These are phyloP conservation scores for Aschersonia sp. DNA, from an alignment of 2,329 filamentous ascomycete genomes.

Conservation along the genomic window DNA sequence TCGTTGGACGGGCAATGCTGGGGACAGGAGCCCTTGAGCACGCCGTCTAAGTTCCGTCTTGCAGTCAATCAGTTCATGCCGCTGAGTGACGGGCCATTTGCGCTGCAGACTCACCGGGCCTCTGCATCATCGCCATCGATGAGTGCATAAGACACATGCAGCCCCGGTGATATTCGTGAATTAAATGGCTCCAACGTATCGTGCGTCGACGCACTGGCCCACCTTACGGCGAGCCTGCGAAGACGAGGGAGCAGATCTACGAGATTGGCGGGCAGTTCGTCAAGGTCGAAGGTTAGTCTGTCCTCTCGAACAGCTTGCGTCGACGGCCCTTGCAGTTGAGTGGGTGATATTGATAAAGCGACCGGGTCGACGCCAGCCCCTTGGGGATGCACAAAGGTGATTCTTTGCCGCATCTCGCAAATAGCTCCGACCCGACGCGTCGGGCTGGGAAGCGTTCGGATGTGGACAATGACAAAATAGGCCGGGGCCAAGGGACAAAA, in stretches of 20 bases:
- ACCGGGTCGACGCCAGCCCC: conserved; percentile 50
- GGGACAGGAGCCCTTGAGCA: background rate
- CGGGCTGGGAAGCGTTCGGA: no score
- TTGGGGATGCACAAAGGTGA: conserved; percentile 63
- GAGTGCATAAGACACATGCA: conserved; percentile 69
- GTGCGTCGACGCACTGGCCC: conserved; percentile 48
- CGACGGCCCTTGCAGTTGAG: conserved; percentile 38
- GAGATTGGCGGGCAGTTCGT: conserved; percentile 60
- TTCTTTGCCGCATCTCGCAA: conserved; percentile 54
- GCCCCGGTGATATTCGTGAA: conserved; percentile 61
- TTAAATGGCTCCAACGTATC: conserved; percentile 53
- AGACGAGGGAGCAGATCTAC: conserved; percentile 45
- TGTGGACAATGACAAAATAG: background rate
- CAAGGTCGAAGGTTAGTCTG: conserved; percentile 55
- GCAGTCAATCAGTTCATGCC: no score
- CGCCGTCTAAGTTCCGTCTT: background rate
- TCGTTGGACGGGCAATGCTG: background rate
- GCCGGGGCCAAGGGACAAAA: no score
- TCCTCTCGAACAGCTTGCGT: conserved; percentile 64
- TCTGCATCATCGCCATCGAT: conserved; percentile 5
- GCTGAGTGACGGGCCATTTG: background rate
- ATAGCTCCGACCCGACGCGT: background rate
- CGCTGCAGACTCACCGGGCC: conserved; percentile 8
- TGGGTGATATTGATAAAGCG: conserved; percentile 41
- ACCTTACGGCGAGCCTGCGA: conserved; percentile 65